These are phyloP conservation scores for Graphilbum ipis-grandicollis DNA, from an alignment of 2,329 filamentous ascomycete species.

Conservation along the genomic window DNA sequence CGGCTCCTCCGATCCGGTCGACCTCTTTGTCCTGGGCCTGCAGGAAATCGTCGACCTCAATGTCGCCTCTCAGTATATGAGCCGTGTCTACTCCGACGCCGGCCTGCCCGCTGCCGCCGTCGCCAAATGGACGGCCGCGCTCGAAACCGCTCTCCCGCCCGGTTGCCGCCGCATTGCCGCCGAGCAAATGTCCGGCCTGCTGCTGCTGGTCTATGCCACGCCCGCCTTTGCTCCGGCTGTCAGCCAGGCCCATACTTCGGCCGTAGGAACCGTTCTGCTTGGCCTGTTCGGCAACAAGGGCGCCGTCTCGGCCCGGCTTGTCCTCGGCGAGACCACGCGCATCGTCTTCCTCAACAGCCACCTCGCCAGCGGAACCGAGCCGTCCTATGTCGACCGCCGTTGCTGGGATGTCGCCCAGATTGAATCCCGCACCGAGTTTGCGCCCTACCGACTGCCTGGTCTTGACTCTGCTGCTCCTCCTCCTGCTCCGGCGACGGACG, in stretches of 20 bases:
- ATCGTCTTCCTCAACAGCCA: conserved; percentile 87
- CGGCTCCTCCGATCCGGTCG: conserved; percentile 38
- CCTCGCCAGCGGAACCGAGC: conserved; percentile 71
- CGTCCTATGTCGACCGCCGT: conserved; percentile 58
- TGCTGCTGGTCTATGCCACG: conserved; percentile 74
- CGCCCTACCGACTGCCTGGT: conserved; percentile 46
- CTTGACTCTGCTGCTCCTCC: conserved; percentile 30
- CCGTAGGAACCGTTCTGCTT: conserved; percentile 75
- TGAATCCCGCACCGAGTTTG: conserved; percentile 56
- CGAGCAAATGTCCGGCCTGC: conserved; percentile 72
- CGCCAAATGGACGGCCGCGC: conserved; percentile 63
- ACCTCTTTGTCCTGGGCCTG: conserved; percentile 75
- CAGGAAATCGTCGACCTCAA: conserved; percentile 87
- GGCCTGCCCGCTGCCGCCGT: conserved; percentile 33
- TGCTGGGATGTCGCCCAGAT: conserved; percentile 86
- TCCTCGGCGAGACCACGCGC: conserved; percentile 78
- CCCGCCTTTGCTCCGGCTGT: conserved; percentile 57
- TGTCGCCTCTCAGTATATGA: conserved; percentile 61
- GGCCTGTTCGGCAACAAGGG: conserved; percentile 97
- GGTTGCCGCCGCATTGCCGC: conserved; percentile 64
- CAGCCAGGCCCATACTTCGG: conserved; percentile 64
- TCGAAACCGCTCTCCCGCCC: conserved; percentile 55
- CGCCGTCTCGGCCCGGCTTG: conserved; percentile 61
- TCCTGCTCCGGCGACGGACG: too few relatives aligned
- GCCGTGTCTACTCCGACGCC: conserved; percentile 53